Base-by-base conservation (phyloP, 805 yeast genomes). In the Ogataea dorogensis region DNA sequence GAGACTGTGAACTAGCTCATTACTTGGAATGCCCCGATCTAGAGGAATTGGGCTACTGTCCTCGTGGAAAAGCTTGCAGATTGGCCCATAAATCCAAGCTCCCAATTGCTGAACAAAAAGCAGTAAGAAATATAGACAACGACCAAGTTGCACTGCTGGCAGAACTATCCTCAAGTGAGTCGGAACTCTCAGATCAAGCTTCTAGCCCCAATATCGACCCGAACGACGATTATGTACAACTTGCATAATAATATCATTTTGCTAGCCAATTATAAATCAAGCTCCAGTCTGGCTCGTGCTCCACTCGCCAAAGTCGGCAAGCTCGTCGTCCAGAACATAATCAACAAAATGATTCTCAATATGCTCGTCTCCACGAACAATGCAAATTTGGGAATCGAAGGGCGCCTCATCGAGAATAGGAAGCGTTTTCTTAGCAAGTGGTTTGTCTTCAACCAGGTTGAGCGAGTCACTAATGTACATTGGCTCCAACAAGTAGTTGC, bases 11-110 rank as follows among this genome's bases (percentile, higher is more conserved):
- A 5, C 69, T 72, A 29, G 57, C 70, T 22, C 95, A 85, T 52
- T 58, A 61, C 11, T 71, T 65, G 46, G 74, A 75, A 40, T 85
- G 94, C 59, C 91, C 94, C 0, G 91, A 84, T 50, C 73, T 70
- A 47, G 80, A 75, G 44, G 78, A 75, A 42, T 64, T 64, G n/a
- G 82, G 81, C 9, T 50, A 46, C 20, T 85, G 94, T 55, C 67
- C 76, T 1, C 59, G 75, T 34, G 75, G 75, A 1, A 59, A 54
- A 17, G 51, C 58, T 14, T 84, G 91, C 53, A 56, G 59, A n/a
- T 61, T 84, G 29, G 52, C 53, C 23, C 91, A 83, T 56, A 56
- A 50, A 19, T 31, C 56, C 1, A 62, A 36, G 22, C 12, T 22
- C 21, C 36, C 21, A 26, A 22, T 20, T 10, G 24, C 15, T 15